These are phyloP conservation scores for Plasmodium gaboni DNA, from an alignment of 169 alveolate genomes.

Conservation along the genomic window DNA sequence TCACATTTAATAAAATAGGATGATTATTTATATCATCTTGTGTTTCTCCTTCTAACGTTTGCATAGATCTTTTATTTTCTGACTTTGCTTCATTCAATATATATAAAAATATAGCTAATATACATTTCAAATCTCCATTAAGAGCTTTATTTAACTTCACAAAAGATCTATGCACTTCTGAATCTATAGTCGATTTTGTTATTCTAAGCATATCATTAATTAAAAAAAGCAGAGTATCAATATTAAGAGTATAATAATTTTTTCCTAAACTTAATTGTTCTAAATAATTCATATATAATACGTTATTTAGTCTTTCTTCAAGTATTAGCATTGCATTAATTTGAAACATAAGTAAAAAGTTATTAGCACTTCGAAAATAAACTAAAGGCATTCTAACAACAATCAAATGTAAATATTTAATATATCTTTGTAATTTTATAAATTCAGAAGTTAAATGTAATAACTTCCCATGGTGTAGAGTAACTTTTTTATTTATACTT, in stretches of 20 bases:
- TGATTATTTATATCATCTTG: neutral
- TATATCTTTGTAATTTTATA: too few relatives aligned
- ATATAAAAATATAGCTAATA: conserved; percentile 13
- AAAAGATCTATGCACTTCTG: conserved; percentile 14
- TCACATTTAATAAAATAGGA: conserved; percentile 12
- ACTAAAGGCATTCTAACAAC: conserved; percentile 22
- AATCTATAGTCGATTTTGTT: conserved; percentile 14
- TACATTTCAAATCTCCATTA: conserved; percentile 32
- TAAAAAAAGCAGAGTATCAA: neutral
- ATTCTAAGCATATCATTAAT: conserved; percentile 24
- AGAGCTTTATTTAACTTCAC: conserved; percentile 17
- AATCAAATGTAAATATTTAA: conserved; percentile 1
- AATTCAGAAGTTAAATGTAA: too few relatives aligned
- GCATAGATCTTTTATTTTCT: neutral
- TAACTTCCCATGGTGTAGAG: too few relatives aligned
- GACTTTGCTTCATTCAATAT: neutral
- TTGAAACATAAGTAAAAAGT: conserved; percentile 29
- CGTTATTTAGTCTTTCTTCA: conserved; percentile 6
- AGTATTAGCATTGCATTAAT: conserved; percentile 30
- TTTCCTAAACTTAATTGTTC: neutral
- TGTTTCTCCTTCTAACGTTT: conserved; percentile 9
- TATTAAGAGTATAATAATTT: neutral
- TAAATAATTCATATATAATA: conserved; percentile 7
- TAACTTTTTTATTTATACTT: conserved; percentile 7
- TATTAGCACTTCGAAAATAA: conserved; percentile 9